These are phyloP conservation scores for Marasmius tenuissimus DNA, from an alignment of 1,284 basidiomycete genomes.

Conservation along the genomic window DNA sequence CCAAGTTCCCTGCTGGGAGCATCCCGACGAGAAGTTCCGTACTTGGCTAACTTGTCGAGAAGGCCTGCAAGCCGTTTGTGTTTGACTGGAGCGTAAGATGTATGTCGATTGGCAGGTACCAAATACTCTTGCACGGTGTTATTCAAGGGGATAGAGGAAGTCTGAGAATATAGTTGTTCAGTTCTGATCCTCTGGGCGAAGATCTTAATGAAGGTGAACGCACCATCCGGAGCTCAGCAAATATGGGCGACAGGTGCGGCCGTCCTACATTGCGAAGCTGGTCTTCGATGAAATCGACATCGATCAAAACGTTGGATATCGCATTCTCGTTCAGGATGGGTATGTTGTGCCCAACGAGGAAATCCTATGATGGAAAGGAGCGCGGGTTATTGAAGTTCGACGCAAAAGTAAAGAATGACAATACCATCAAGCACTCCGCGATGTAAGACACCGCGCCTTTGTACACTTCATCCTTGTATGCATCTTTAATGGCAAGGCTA, in stretches of 20 bases:
- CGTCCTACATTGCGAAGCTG: slow-evolving; percentile 77
- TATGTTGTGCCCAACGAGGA: slow-evolving; percentile 78
- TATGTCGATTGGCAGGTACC: slow-evolving; percentile 69
- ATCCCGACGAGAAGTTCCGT: slow-evolving; percentile 63
- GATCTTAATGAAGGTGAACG: slow-evolving; percentile 26
- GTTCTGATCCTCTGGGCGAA: slow-evolving; percentile 9
- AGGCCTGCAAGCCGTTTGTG: slow-evolving; percentile 75
- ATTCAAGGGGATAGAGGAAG: slow-evolving; percentile 72
- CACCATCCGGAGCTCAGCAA: slow-evolving; percentile 81
- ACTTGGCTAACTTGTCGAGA: slow-evolving; percentile 78
- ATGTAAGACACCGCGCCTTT: slow-evolving; percentile 84
- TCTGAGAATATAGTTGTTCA: slow-evolving; percentile 46
- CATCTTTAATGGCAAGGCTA: slow-evolving; percentile 82
- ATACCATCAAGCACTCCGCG: slow-evolving; percentile 83
- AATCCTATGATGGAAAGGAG: slow-evolving; percentile 51
- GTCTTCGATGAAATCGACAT: slow-evolving; percentile 83
- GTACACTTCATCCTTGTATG: slow-evolving; percentile 88
- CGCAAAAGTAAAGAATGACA: slow-evolving; percentile 1
- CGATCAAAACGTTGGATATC: slow-evolving; percentile 78
- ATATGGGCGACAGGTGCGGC: slow-evolving; percentile 70
- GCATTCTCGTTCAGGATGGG: slow-evolving; percentile 86
- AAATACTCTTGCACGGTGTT: slow-evolving; percentile 81
- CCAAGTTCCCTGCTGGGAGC: slow-evolving; percentile 55
- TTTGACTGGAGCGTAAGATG: slow-evolving; percentile 72
- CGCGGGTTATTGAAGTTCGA: neutral